These are phyloP conservation scores for Collybia mongolica DNA, from an alignment of 768 basidiomycete species.

Conservation along the genomic window DNA sequence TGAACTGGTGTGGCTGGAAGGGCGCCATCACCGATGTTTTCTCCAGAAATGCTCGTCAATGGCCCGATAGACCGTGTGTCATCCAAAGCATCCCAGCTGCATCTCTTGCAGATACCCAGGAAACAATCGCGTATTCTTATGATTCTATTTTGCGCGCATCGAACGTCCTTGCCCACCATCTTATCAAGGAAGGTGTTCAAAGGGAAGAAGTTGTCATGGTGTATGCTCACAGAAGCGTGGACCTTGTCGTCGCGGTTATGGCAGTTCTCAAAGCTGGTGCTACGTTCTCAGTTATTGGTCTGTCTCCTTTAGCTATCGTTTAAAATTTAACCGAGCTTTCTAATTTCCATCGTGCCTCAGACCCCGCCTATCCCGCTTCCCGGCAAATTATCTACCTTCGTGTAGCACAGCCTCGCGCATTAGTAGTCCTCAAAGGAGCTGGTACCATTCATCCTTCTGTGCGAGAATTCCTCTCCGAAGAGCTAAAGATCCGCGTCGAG, in stretches of 20 bases:
- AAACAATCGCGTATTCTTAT: constrained; percentile 70
- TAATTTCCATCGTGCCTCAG: constrained; percentile 36
- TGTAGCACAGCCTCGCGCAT: constrained; percentile 89
- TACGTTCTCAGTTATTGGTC: constrained; percentile 96
- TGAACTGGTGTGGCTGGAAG: constrained; percentile 97
- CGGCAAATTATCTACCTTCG: constrained; percentile 91
- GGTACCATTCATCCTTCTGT: constrained; percentile 80
- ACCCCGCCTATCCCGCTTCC: constrained; percentile 94
- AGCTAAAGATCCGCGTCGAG: constrained; percentile 85
- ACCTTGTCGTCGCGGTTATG: constrained; percentile 96
- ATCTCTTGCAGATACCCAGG: constrained; percentile 41
- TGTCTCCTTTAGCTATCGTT: constrained; percentile 19
- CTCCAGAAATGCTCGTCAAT: constrained; percentile 75
- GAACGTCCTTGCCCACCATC: constrained; percentile 88
- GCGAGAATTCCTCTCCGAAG: constrained; percentile 74
- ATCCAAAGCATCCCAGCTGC: constrained; percentile 67
- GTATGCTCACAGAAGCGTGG: constrained; percentile 94
- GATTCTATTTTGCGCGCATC: constrained; percentile 77
- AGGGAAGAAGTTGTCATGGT: constrained; percentile 98
- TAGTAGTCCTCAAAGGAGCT: constrained; percentile 89
- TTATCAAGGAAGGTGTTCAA: constrained; percentile 82
- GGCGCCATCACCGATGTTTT: constrained; percentile 97
- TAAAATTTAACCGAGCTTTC: neutral
- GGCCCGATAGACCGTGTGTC: constrained; percentile 86
- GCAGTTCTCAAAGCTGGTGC: constrained; percentile 95